Percentiles rank a stretch among this genome's conserved stretches.
Conservation (phyloP, 2,329 filamentous ascomycete species). For the Arachnopeziza araneosa region DNA sequence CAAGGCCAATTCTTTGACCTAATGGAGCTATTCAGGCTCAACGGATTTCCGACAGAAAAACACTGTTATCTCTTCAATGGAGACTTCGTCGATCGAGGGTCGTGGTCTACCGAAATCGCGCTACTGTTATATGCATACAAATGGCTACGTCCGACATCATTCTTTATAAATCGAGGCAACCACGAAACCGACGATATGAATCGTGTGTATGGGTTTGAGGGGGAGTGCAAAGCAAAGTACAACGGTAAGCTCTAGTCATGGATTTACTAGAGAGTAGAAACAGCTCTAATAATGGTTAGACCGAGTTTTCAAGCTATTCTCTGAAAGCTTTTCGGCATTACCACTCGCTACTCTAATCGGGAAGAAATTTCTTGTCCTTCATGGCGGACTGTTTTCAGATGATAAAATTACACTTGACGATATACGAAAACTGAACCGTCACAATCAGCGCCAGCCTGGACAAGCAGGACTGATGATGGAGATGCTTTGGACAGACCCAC, state of each 20-base stretch:
- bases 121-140: slow-evolving; percentile 94
- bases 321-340: slow-evolving; percentile 92
- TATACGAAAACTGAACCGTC: slow-evolving; percentile 85
- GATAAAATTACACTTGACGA: slow-evolving; percentile 90
- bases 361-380: slow-evolving; percentile 83
- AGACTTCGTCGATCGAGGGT: slow-evolving; percentile 95
- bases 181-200: slow-evolving; percentile 99
- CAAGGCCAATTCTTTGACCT: slow-evolving; percentile 94
- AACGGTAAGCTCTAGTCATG: slow-evolving; percentile 47
- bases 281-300: slow-evolving; percentile 16
- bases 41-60: slow-evolving; percentile 76
- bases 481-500: slow-evolving; percentile 99
- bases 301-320: slow-evolving; percentile 92
- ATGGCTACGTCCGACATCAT: slow-evolving; percentile 78
- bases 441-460: slow-evolving; percentile 86
- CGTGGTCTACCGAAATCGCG: slow-evolving; percentile 97
- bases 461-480: slow-evolving; percentile 99
- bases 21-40: slow-evolving; percentile 90
- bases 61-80: slow-evolving; percentile 98
- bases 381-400: slow-evolving; percentile 93
- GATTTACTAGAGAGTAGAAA: not conserved
- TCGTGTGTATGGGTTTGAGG: slow-evolving; percentile 95
- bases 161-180: slow-evolving; percentile 97
- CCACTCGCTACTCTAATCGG: slow-evolving; percentile 90
- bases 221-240: slow-evolving; percentile 97